Evolutionary conservation across 768 basidiomycete species (phyloP), one percentile per base, ranked within the genome.

Genomic region (Cystobasidium tubakii): DNA sequence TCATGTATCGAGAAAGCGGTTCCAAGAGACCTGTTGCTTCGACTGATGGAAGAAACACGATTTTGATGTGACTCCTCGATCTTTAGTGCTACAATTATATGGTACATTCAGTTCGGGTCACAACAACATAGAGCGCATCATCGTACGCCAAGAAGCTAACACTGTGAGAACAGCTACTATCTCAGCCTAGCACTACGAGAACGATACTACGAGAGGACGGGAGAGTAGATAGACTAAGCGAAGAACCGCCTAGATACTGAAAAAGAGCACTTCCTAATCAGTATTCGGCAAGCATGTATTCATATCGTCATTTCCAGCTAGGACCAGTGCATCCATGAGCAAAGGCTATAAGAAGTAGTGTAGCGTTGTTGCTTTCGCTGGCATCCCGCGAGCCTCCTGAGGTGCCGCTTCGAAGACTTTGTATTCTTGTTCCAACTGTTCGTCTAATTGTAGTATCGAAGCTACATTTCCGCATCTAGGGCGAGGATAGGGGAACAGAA

Each of bases 361-460:
- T 36, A 77, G 50, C 4, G 76, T 69, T 4, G 76, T 76, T 34
- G 73, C 74, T 69, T 79, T 79, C 6, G 75, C 75, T 0, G 78
- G 78, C 15, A 79, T 75, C 1, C 73, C 70, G 12, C 78, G 65
- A 0, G 77, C 64, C 23, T 79, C 79, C 75, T 79, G 85, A 0
- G 91, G 87, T 6, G 95, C 95, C 79, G 92, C 90, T 50, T 87
- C 85, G 82, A 99, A 98, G 21, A 95, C 92, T 80, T 94, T 95
- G 83, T 97, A 99, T 81, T 93, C 91, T 81, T 96, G 93, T 31
- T 87, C 87, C 34, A 98, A 86, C 78, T 92, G 85, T 78, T 97
- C 96, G 81, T 98, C 93, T 65, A 99, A 84, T 80, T 95, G 89
- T 21, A 98, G 84, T 78, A 98, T 93, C 33, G 91, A 92, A 36